Conservation (phyloP, 192 early-diverging fungal species). For the Geranomyces variabilis region DNA sequence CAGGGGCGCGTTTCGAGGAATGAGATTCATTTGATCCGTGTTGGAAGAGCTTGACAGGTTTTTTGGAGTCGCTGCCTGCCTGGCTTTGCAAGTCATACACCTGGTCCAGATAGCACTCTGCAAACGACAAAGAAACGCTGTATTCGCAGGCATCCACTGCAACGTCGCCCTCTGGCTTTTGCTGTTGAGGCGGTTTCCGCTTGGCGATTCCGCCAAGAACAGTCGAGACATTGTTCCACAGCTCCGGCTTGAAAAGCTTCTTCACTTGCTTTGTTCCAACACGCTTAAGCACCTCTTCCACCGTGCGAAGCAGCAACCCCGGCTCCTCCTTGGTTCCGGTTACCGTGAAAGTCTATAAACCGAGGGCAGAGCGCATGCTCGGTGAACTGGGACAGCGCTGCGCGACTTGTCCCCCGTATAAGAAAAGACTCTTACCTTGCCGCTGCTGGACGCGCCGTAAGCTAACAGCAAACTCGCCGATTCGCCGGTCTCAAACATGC, state of each 20-base stretch:
- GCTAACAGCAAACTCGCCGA: conserved; percentile 19
- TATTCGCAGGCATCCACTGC: conserved; percentile 2
- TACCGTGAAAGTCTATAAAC: conserved; percentile 29
- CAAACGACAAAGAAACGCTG: conserved; percentile 28
- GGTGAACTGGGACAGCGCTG: too few relatives aligned
- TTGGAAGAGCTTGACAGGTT: conserved; percentile 11
- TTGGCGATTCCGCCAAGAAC: not conserved
- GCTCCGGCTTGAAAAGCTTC: conserved; percentile 8
- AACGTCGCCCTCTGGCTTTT: not conserved
- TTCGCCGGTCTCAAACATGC: conserved; percentile 20
- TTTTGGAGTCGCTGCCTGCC: not conserved
- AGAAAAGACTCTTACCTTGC: conserved; percentile 18
- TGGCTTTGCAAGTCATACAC: conserved; percentile 22
- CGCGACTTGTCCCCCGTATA: not conserved
- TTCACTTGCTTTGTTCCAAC: conserved; percentile 10
- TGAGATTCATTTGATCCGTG: not conserved
- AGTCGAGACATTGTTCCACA: conserved; percentile 26
- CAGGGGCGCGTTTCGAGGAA: not conserved
- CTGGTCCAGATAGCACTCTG: conserved; percentile 29
- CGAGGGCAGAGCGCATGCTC: not conserved
- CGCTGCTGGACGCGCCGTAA: conserved; percentile 35
- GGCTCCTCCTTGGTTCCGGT: conserved; percentile 23
- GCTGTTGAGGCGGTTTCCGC: not conserved
- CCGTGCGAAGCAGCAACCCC: conserved; percentile 24
- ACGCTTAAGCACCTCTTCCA: conserved; percentile 10